Evolutionary conservation across 352 stramenopile species (phyloP).

Genomic region (Globisporangium abappressorium): DNA sequence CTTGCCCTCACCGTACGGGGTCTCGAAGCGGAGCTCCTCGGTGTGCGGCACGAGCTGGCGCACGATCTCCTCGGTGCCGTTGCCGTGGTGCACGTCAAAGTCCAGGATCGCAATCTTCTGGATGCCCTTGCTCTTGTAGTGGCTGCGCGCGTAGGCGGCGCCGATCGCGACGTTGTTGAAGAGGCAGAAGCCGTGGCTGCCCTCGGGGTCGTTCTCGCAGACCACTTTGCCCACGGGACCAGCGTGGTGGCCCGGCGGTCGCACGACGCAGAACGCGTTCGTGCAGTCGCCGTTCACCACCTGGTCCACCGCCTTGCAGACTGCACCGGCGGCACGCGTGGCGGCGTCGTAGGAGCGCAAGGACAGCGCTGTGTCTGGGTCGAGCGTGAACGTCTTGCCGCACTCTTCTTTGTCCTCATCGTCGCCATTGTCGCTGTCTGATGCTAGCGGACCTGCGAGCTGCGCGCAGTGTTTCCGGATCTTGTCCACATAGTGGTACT

Average conservation of each 20-base stretch:
- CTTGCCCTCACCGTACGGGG: conserved; percentile 88
- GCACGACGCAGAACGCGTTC: conserved; percentile 96
- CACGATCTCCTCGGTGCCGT: conserved; percentile 97
- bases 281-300: conserved; percentile 85
- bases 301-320: conserved; percentile 83
- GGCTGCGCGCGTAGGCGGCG: conserved; percentile 92
- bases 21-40: conserved; percentile 79
- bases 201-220: conserved; percentile 89
- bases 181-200: conserved; percentile 94
- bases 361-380: conserved; percentile 83
- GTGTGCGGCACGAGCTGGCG: conserved; percentile 88
- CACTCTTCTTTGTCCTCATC: conserved; percentile 32
- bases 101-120: conserved; percentile 96
- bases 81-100: conserved; percentile 99
- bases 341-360: conserved; percentile 73
- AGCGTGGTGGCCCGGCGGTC: conserved; percentile 96
- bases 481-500: conserved; percentile 85
- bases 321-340: conserved; percentile 72
- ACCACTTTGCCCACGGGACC: conserved; percentile 93
- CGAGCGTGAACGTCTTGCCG: conserved; percentile 44
- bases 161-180: conserved; percentile 98
- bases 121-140: conserved; percentile 91
- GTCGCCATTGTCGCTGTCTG: conserved; percentile 12
- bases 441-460: conserved; percentile 21
- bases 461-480: conserved; percentile 44